Percentiles rank a stretch among this genome's conserved stretches.
Conservation (phyloP, 805 yeast genomes). For the Candida tammaniensis region DNA sequence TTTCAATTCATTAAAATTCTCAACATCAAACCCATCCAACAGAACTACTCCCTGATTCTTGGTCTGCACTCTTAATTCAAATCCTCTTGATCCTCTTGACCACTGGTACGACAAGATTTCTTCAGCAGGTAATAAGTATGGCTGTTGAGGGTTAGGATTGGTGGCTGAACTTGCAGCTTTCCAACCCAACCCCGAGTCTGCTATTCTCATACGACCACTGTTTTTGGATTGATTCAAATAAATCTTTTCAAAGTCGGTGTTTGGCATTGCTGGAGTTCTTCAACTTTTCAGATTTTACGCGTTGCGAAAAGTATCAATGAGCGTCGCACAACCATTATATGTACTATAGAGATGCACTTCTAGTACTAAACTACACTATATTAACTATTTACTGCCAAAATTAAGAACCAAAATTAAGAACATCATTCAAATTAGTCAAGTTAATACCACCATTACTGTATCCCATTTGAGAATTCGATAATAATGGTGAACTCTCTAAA, state of each 20-base stretch:
- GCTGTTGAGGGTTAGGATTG: constrained; percentile 25
- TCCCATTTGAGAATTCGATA: constrained; percentile 2
- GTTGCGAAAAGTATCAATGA: too few species aligned
- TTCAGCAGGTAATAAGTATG: constrained; percentile 85
- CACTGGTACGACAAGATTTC: constrained; percentile 79
- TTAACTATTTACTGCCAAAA: too few species aligned
- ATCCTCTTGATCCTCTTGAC: constrained; percentile 94
- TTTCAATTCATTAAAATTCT: constrained; percentile 77
- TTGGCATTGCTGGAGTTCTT: too few species aligned
- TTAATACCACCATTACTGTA: not conserved
- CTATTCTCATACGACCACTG: constrained; percentile 89
- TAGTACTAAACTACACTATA: too few species aligned
- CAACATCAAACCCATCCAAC: constrained; percentile 88
- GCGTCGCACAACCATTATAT: too few species aligned
- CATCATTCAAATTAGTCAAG: constrained; percentile 1
- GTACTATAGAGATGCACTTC: too few species aligned
- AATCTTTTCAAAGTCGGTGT: constrained; percentile 85
- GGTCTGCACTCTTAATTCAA: constrained; percentile 84
- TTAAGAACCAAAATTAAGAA: too few species aligned
- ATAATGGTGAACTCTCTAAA: constrained; percentile 1
- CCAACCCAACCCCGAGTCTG: constrained; percentile 98
- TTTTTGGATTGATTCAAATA: constrained; percentile 82
- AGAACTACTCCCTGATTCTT: constrained; percentile 81
- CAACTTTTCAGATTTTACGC: too few species aligned
- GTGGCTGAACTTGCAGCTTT: constrained; percentile 58